A percentile compares a stretch with the other conserved stretches of the same genome.
Evolutionary conservation across 352 stramenopile species (phyloP).

Genomic region (Aphanomyces cochlioides): DNA sequence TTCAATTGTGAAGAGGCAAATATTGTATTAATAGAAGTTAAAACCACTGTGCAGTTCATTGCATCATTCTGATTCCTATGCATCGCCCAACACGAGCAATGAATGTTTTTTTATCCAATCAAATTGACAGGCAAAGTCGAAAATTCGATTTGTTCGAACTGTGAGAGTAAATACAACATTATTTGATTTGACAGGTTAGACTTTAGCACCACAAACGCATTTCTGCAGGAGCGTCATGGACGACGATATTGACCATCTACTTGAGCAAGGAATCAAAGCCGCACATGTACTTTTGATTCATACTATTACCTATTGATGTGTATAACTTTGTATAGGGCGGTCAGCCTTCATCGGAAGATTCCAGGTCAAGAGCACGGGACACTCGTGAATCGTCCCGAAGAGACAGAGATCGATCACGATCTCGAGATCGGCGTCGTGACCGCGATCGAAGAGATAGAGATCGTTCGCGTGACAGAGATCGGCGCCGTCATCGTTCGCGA

Average conservation of each 20-base stretch:
- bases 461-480: slow-evolving; percentile 20
- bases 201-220: slow-evolving; percentile 12
- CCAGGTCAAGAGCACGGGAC: neutral
- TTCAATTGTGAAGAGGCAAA: no score
- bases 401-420: slow-evolving; percentile 37
- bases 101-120: no score
- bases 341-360: neutral
- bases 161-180: neutral
- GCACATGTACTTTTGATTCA: slow-evolving; percentile 41
- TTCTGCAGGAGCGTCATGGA: slow-evolving; percentile 45
- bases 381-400: slow-evolving; percentile 28
- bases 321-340: slow-evolving; percentile 9
- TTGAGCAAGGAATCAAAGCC: slow-evolving; percentile 68
- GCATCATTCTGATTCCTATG: no score
- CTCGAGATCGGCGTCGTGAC: slow-evolving; percentile 37
- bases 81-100: no score
- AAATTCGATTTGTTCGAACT: neutral
- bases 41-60: no score
- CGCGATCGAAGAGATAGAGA: slow-evolving; percentile 38
- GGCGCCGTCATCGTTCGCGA: slow-evolving; percentile 32
- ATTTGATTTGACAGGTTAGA: slow-evolving; percentile 3
- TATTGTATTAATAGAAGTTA: no score
- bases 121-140: neutral
- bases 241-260: slow-evolving; percentile 76
- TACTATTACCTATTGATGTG: neutral